Percentiles rank a stretch among this genome's conserved stretches.
These are phyloP conservation scores for Friedmanniomyces endolithicus DNA, from an alignment of 495 filamentous ascomycete species.

Conservation along the genomic window DNA sequence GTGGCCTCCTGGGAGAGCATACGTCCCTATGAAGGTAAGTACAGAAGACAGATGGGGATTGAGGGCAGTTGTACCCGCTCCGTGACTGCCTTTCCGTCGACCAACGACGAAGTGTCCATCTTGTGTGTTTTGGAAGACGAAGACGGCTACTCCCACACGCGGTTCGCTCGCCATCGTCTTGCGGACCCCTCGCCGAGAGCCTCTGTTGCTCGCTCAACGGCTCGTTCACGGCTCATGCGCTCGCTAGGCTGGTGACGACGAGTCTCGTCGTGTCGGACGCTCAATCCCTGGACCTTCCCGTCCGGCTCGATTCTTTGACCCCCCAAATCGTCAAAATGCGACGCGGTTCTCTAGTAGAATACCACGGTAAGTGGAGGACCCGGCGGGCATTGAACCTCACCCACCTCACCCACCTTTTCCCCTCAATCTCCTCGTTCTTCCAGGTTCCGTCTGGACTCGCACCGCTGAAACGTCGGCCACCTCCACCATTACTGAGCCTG, in stretches of 20 bases:
- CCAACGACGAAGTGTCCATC: conserved; percentile 22
- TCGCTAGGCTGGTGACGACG: conserved; percentile 6
- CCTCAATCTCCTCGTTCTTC: not conserved
- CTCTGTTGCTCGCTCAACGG: no score
- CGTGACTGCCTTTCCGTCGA: conserved; percentile 23
- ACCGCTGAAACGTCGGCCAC: no score
- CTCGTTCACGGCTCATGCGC: not conserved
- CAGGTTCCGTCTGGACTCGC: no score
- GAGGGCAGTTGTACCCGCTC: conserved; percentile 21
- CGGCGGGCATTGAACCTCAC: not conserved
- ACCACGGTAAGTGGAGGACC: not conserved
- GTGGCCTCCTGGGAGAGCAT: conserved; percentile 56
- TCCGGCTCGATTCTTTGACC: no score
- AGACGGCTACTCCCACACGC: conserved; percentile 26
- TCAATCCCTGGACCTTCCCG: not conserved
- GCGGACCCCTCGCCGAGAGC: no score
- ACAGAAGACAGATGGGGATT: not conserved
- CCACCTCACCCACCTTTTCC: not conserved
- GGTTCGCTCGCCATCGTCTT: not conserved
- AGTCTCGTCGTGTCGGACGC: conserved; percentile 7
- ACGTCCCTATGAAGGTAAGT: conserved; percentile 34
- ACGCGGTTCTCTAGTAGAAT: not conserved
- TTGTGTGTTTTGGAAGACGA: conserved; percentile 19
- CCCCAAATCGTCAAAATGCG: no score
- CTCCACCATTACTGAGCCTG: not conserved